Base-by-base conservation (phyloP, 345 rosid species). In the Salix purpurea region DNA sequence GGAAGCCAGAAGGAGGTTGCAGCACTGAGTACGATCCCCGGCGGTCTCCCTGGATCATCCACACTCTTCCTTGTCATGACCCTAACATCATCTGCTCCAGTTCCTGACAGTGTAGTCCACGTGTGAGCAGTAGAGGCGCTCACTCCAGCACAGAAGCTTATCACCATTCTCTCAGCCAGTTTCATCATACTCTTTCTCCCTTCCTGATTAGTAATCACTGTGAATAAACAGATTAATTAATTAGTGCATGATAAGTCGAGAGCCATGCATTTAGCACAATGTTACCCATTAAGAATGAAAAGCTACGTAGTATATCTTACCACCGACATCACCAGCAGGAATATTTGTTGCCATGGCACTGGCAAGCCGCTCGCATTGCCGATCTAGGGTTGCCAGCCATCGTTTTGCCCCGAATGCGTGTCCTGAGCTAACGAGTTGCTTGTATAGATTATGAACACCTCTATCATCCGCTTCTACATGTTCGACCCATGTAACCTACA, bases 1-100 rank as follows among this genome's bases (percentile, higher is more conserved):
- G 97, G 96, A 71, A 94, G 83, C 99, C 99, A 96, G 77, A 94
- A 94, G 19, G 99, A 96, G 83, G 98, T 89, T 10, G 97, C 93
- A 40, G 94, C 98, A 75, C 91, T 89, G 13, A 96, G 85, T 52
- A 92, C 92, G 79, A 89, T 83, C 18, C 98, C 97, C 0, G 91
- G 91, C 37, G 98, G 97, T 76, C 89, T 84, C 40, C 99, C 99
- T 14, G 97, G 98, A 75, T 92, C 97, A 77, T 85, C 88, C 0
- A 89, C 50, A 24, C 88, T 96, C 86, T 87, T 91, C 65, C 94
- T 67, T 37, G 96, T 91, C 98, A 91, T 94, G 28, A 94, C 90
- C 48, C 93, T 83, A 5, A 96, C 91, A 72, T 87, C 97, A 32
- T 88, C 96, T 3, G 94, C 88, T 44, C 89, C 90, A 2, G 88